Evolutionary conservation across 306 rosid species (phyloP).

Genomic region (Spatholobus suberectus): DNA sequence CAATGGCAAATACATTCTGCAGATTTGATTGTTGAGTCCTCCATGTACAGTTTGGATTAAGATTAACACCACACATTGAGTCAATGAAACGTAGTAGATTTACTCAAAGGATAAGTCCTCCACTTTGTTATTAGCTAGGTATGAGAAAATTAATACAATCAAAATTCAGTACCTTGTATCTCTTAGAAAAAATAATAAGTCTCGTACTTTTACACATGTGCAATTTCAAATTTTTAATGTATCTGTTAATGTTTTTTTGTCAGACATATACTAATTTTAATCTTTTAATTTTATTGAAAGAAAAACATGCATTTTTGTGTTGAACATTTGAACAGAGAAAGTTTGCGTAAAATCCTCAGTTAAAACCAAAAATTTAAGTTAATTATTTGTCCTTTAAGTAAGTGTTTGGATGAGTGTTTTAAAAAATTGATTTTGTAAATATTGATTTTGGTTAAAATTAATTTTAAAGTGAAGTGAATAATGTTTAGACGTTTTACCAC

Average conservation of each 20-base stretch:
- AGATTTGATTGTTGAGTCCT: conserved; percentile 6
- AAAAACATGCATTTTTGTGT: not conserved
- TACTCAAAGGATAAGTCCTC: not conserved
- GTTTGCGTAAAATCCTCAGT: not conserved
- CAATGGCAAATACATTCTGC: not conserved
- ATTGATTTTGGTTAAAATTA: no score
- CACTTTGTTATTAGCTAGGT: not conserved
- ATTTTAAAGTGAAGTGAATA: not conserved
- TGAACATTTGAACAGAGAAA: not conserved
- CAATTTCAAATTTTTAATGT: no score
- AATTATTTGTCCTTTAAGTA: not conserved
- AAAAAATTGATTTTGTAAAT: not conserved
- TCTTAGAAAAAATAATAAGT: no score
- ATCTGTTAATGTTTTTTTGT: no score
- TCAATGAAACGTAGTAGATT: not conserved
- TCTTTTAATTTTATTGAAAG: no score
- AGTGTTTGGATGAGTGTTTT: not conserved
- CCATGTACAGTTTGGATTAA: not conserved
- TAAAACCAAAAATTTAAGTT: not conserved
- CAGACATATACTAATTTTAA: no score
- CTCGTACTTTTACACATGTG: no score
- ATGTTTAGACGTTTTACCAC: no score
- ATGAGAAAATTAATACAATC: not conserved
- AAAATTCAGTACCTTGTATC: no score
- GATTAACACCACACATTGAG: not conserved